phyloP scores from a whole-genome alignment of 1,284 basidiomycete genomes.

The Leccinum solheimii region DNA sequence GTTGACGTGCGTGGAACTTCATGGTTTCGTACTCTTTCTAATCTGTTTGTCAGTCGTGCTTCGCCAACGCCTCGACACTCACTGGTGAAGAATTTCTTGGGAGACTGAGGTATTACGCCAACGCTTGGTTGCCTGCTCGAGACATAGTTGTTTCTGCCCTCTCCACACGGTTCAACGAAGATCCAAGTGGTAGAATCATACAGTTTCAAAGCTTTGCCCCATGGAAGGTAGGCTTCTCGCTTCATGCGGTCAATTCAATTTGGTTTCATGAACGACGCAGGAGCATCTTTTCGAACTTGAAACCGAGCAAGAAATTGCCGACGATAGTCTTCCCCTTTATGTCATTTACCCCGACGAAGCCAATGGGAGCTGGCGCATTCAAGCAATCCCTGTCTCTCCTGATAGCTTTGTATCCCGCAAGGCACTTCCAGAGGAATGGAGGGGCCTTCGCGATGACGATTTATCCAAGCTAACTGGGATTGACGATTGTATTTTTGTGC shows the following conservation, averaged over 20 bases:
- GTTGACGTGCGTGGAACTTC: constrained; percentile 59
- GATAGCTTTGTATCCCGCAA: constrained; percentile 92
- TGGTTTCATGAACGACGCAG: constrained; percentile 40
- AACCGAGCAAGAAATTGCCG: constrained; percentile 46
- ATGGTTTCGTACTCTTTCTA: constrained; percentile 2
- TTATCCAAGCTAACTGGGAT: constrained; percentile 78
- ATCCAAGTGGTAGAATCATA: constrained; percentile 77
- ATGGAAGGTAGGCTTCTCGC: constrained; percentile 67
- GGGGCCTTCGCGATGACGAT: constrained; percentile 85
- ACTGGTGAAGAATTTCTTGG: constrained; percentile 88
- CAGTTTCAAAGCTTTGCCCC: constrained; percentile 81
- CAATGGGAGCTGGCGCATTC: constrained; percentile 85
- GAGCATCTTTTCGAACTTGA: constrained; percentile 94
- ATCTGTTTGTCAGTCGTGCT: constrained; percentile 54
- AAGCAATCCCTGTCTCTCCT: constrained; percentile 83
- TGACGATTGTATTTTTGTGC: constrained; percentile 86
- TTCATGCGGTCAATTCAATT: not conserved
- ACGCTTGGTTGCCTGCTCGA: constrained; percentile 92
- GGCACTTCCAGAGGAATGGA: constrained; percentile 90
- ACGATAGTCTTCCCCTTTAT: constrained; percentile 67
- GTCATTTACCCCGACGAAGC: constrained; percentile 89
- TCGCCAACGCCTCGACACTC: constrained; percentile 78
- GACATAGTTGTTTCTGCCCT: constrained; percentile 78
- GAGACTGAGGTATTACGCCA: constrained; percentile 80
- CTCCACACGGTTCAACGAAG: constrained; percentile 58